These are phyloP conservation scores for Trametes gibbosa DNA, from an alignment of 768 basidiomycete genomes.

Conservation along the genomic window DNA sequence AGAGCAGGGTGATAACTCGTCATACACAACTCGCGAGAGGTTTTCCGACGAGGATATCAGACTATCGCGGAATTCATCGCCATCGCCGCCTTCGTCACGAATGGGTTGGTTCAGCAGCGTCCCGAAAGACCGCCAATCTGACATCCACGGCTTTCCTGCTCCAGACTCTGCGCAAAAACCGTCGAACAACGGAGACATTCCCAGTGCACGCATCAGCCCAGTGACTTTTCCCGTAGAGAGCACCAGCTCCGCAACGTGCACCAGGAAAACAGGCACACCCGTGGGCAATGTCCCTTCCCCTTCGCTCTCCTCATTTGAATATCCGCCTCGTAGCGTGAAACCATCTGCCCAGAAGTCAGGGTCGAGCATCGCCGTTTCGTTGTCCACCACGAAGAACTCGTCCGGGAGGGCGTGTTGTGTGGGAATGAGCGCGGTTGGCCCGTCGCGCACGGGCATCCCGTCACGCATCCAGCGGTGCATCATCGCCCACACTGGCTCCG, in stretches of 20 bases:
- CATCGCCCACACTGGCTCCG: conserved; percentile 75
- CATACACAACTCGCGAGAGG: conserved; percentile 60
- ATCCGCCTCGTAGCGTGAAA: conserved; percentile 51
- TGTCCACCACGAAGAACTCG: conserved; percentile 81
- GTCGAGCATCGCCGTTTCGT: conserved; percentile 51
- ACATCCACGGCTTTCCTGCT: conserved; percentile 16
- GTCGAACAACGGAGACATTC: conserved; percentile 17
- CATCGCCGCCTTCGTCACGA: neutral
- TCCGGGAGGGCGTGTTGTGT: conserved; percentile 41
- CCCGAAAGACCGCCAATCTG: conserved; percentile 21
- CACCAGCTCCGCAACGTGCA: conserved; percentile 54
- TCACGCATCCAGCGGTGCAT: conserved; percentile 68
- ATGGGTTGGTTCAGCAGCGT: conserved; percentile 1
- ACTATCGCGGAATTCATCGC: neutral
- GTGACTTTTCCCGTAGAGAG: conserved; percentile 74
- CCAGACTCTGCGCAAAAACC: neutral
- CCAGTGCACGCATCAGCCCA: conserved; percentile 68
- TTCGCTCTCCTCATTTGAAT: conserved; percentile 16
- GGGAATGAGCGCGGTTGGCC: neutral
- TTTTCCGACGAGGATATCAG: conserved; percentile 48
- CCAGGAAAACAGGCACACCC: conserved; percentile 55
- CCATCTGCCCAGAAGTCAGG: conserved; percentile 82
- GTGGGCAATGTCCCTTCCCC: conserved; percentile 6
- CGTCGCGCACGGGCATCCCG: conserved; percentile 55
- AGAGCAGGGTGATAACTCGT: conserved; percentile 59